These are phyloP conservation scores for Pestalotiopsis sp. DNA, from an alignment of 2,329 filamentous ascomycete genomes.

Conservation along the genomic window DNA sequence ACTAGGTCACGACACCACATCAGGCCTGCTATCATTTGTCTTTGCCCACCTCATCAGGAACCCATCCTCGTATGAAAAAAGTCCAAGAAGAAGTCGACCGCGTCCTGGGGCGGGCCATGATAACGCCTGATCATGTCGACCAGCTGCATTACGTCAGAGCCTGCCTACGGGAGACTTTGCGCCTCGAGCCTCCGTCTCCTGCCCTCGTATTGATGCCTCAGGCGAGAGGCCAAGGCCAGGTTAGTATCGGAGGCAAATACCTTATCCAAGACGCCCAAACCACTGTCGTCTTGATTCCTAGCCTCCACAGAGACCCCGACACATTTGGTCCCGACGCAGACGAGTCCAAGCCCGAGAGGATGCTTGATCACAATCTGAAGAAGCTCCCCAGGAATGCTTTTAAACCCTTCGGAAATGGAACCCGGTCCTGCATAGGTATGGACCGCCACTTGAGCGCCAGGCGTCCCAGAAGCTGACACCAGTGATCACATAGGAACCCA, in stretches of 20 bases:
- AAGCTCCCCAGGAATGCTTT: conserved; percentile 62
- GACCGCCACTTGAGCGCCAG: conserved; percentile 27
- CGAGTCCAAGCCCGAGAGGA: conserved; percentile 57
- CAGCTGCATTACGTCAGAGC: conserved; percentile 67
- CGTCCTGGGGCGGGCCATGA: conserved; percentile 58
- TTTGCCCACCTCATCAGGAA: conserved; percentile 66
- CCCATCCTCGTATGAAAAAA: conserved; percentile 57
- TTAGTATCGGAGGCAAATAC: neutral
- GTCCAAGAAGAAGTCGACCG: conserved; percentile 68
- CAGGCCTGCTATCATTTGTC: conserved; percentile 63
- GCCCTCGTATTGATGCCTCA: conserved; percentile 25
- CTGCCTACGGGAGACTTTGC: conserved; percentile 54
- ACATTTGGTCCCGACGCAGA: neutral
- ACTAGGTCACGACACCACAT: conserved; percentile 72
- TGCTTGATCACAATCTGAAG: conserved; percentile 69
- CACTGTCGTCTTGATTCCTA: neutral
- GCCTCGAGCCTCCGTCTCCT: conserved; percentile 37
- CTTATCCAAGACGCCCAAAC: neutral
- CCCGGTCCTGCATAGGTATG: conserved; percentile 70
- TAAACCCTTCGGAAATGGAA: conserved; percentile 76
- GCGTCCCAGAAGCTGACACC: neutral
- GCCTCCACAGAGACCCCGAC: neutral
- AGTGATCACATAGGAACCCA: neutral
- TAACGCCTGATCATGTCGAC: conserved; percentile 60
- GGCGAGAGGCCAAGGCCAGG: neutral